A percentile compares a stretch with the other conserved stretches of the same genome.
Conservation (phyloP, 2,329 filamentous ascomycete species). For the Fusarium graminum region DNA sequence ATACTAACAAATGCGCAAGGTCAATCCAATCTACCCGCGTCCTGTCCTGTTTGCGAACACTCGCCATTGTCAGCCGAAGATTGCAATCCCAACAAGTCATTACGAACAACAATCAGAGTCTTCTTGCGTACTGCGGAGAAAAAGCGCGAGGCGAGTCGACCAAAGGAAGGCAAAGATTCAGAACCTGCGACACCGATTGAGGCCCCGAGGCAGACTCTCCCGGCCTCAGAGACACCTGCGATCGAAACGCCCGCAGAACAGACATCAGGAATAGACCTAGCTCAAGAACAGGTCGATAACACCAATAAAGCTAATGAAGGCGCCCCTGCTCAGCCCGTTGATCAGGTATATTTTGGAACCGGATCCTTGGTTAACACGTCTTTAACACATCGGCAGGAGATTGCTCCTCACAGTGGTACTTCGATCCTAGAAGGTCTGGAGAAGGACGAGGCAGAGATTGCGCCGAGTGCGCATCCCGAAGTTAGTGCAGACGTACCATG, state of each 20-base stretch:
- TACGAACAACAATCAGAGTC: slow-evolving; percentile 92
- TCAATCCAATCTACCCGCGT: slow-evolving; percentile 79
- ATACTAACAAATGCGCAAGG: slow-evolving; percentile 62
- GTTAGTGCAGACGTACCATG: slow-evolving; percentile 34
- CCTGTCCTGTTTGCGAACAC: slow-evolving; percentile 94
- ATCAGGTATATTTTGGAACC: slow-evolving; percentile 37
- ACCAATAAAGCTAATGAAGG: slow-evolving; percentile 18
- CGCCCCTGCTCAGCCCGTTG: slow-evolving; percentile 17
- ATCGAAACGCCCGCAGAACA: slow-evolving; percentile 41
- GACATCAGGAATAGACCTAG: slow-evolving; percentile 13
- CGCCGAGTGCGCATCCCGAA: slow-evolving; percentile 24
- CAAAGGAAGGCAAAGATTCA: slow-evolving; percentile 61
- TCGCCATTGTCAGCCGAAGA: slow-evolving; percentile 86
- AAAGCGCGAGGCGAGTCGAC: slow-evolving; percentile 78
- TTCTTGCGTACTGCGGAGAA: slow-evolving; percentile 93
- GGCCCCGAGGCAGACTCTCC: slow-evolving; percentile 52
- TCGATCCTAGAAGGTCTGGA: slow-evolving; percentile 8
- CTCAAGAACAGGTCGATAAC: slow-evolving; percentile 18
- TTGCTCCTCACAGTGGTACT: slow-evolving; percentile 8
- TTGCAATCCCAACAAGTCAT: slow-evolving; percentile 87
- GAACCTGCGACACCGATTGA: slow-evolving; percentile 60
- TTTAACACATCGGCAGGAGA: slow-evolving; percentile 19
- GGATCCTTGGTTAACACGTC: background rate
- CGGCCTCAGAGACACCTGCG: slow-evolving; percentile 42
- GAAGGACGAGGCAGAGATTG: slow-evolving; percentile 34